Base-by-base conservation (phyloP, 495 filamentous ascomycete genomes). In the Trichocladium uniseriatum region DNA sequence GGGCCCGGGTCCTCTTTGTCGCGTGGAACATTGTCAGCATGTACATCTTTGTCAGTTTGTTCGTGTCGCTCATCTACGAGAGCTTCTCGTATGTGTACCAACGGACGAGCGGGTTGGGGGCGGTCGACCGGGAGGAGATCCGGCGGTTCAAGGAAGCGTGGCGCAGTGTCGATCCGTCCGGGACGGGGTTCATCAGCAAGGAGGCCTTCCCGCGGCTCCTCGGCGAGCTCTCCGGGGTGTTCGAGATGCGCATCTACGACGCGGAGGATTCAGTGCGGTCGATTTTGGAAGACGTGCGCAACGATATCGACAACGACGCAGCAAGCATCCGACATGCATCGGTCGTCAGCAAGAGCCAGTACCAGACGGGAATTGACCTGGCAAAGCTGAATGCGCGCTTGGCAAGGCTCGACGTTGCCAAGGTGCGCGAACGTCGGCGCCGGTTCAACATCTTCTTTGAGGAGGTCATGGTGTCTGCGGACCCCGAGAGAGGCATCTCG, bases 51-150 rank as follows among this genome's bases (percentile, higher is more conserved):
- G 90, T 97, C 57, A 95, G 86, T 61, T 74, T 99, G 68, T 99
- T 99, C 64, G 89, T 97, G 48, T 99, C 92, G 35, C 80, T 99
- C 57, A 99, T 99, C 56, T 99, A 89, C 66, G 92, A 99, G 72
- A 96, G 91, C 70, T 99, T 99, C 71, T 94, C 87, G 64, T 99
- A 99, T 64, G 92, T 99, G 56, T 99, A 96, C 62, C 92, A 99
- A 68, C 79, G 89, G 49, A 95, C 88, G 52, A 95, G 87, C 61
- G 83, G 83, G 20, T 72, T 89, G 45, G 89, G 88, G 29, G 80
- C 81, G 27, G 81, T 97, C 40, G 89, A 85, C 53, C 77, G 92
- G 43, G 89, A 95, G 55, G 92, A 99, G 61, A 85, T 95, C 46
- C 81, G 92, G 29, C 83, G 89, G 13, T 99, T 97, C 76, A 99